Conservation (phyloP, 257 asterid genomes). For the Solanum rostratum region DNA sequence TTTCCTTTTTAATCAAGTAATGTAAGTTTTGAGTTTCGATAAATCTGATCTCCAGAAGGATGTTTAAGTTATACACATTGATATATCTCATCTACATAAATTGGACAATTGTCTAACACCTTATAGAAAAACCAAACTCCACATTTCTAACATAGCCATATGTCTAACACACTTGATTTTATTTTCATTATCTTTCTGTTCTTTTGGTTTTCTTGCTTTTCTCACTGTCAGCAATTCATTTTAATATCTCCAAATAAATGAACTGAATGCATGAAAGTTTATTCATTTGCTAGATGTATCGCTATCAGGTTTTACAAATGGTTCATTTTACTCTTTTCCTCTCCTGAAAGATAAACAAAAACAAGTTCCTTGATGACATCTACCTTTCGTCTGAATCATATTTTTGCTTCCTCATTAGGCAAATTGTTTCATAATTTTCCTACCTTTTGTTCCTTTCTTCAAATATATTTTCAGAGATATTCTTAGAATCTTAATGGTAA, state of each 20-base stretch:
- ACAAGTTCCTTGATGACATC: neutral
- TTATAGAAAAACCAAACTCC: slow-evolving; percentile 1
- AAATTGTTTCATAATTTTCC: neutral
- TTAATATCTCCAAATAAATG: neutral
- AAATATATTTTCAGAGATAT: neutral
- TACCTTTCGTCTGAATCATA: neutral
- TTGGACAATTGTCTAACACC: neutral
- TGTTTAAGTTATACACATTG: neutral
- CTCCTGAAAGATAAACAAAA: neutral
- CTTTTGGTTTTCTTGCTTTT: neutral
- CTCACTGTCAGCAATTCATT: neutral
- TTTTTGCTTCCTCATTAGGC: neutral
- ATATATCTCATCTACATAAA: neutral
- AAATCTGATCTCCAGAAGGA: neutral
- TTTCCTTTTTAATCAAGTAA: neutral
- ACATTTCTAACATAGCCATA: neutral
- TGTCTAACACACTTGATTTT: neutral
- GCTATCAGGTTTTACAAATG: neutral
- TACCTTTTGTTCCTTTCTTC: neutral
- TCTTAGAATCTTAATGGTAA: neutral
- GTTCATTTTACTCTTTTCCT: neutral
- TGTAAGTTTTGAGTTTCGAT: neutral
- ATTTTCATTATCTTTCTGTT: neutral
- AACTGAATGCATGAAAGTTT: neutral
- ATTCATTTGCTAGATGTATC: neutral